Evolutionary conservation across 805 yeast genomes (phyloP), one percentile per base, ranked within the genome.

Genomic region (Dipodascopsis uninucleata): DNA sequence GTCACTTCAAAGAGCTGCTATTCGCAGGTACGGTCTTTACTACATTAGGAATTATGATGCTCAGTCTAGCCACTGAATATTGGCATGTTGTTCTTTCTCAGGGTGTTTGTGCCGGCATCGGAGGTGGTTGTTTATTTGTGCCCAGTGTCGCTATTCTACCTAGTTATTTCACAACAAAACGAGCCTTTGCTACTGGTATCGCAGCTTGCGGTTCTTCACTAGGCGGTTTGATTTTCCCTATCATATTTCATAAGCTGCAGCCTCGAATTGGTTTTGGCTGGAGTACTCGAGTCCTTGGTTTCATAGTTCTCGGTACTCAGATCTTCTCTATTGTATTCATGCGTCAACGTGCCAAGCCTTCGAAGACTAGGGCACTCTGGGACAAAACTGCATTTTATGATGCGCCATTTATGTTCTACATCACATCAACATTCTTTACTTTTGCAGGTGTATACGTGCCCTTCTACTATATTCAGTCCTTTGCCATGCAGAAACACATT

Each of bases 1-100:
- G 65, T 18, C 56, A 52, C 43, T 47, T 60, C 40, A 52, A 54
- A 28, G 25, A 37, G 8, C 47, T 58, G 39, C 46, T 53, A 4
- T 25, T 58, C 20, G 31, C 32, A 1, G 64, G 62, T 5, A 43
- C 57, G 2, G 16, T 59, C 5, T 14, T 53, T 6, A 55, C 52
- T 28, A 47, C 52, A 22, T 53, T 61, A 22, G 59, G 64, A 8
- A 44, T 62, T 47, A 61, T 66, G 64, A 58, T 66, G 61, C 51
- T 62, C 9, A 54, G 61, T 26, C 49, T 66, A 36, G 70, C 75
- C 35, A 61, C 61, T 2, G 58, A 66, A 12, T 65, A 75, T 16
- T 75, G 71, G 58, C 83, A 79, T 47, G 71, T 78, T 42, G 65
- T 79, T 35, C 59, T 79, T 9, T 66, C 76, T 3, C 79, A 77